Base-by-base conservation (phyloP, 192 early-diverging fungal species). In the Backusella tuberculispora region DNA sequence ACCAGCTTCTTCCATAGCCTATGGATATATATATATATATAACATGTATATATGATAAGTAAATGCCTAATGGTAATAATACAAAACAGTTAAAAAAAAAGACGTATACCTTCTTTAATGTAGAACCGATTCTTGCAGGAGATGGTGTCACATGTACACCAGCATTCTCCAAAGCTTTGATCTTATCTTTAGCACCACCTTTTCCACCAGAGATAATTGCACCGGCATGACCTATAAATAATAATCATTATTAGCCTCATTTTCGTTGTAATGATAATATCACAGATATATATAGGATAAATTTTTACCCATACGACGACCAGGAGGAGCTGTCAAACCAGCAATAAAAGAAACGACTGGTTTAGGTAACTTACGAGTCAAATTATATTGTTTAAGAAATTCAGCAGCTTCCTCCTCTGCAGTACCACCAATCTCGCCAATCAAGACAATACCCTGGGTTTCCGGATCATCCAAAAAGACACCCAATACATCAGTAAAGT, bases 331-430 rank as follows among this genome's bases (percentile, higher is more conserved):
- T 44, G 97, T 99, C 50, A 95, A 86, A 56, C 98, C 97, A 65
- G 97, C 98, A 90, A 99, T 99, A 84, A 99, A 99, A 42, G 97
- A 98, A 19, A 98, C 98, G 44, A 99, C 96, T 26, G 96, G 98
- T 88, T 99, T 99, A 79, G 96, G 96, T 56, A 89, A 72, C 45
- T 78, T 85, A 64, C 92, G 91, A 19, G 92, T 90, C 81, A 93
- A 82, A 87, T 99, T 99, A 88, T 98, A 86, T 86, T 95, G 78
- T 66, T 92, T 97, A 80, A 99, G 88, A 87, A 94, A 99, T 78
- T 97, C 95, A 34, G 98, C 95, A 41, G 97, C 98, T 83, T 97
- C 94, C 82, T 99, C 97, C 86, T 99, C 98, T 50, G 98, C 98
- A 40, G 91, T 89, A 19, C 98, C 98, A 85, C 98, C 98, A 82